Percentiles rank a stretch among this genome's conserved stretches.
Conservation (phyloP, 1,139 yeast genomes). For the Lodderomyces theae region DNA sequence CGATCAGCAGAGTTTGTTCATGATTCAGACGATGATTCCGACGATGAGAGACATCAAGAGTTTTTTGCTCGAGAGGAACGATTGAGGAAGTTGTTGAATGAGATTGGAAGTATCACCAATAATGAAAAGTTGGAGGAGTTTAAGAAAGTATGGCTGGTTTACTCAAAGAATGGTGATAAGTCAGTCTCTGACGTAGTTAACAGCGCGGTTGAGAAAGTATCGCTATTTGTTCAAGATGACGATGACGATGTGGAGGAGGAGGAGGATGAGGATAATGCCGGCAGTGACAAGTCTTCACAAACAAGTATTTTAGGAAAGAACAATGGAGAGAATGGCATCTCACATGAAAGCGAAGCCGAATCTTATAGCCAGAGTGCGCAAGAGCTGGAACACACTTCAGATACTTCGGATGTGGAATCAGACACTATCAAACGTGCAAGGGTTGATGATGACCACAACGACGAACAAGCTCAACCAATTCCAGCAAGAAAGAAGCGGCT, state of each 20-base stretch:
- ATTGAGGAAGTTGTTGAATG: conserved; percentile 42
- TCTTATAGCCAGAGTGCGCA: background rate
- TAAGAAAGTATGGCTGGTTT: conserved; percentile 36
- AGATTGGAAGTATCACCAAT: conserved; percentile 42
- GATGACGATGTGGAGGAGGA: conserved; percentile 7
- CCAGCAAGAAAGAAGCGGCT: conserved; percentile 15
- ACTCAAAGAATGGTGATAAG: conserved; percentile 20
- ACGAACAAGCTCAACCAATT: conserved; percentile 6
- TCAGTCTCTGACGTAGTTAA: conserved; percentile 20
- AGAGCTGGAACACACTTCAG: conserved; percentile 6
- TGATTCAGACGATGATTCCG: conserved; percentile 68
- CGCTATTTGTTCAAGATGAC: conserved; percentile 20
- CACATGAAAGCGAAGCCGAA: background rate
- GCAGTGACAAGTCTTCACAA: no score
- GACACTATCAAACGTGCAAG: conserved; percentile 7
- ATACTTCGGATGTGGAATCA: conserved; percentile 15
- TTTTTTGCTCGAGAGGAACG: conserved; percentile 61
- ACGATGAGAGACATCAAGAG: conserved; percentile 50
- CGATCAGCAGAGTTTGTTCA: conserved; percentile 55
- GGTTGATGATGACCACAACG: conserved; percentile 10
- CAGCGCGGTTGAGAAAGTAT: conserved; percentile 22
- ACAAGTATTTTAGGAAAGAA: background rate
- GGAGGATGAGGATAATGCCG: background rate
- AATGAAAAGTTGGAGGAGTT: conserved; percentile 37
- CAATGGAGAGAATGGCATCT: background rate